Evolutionary conservation across 805 yeast genomes (phyloP).

Genomic region (Nakazawaea wickerhamii): DNA sequence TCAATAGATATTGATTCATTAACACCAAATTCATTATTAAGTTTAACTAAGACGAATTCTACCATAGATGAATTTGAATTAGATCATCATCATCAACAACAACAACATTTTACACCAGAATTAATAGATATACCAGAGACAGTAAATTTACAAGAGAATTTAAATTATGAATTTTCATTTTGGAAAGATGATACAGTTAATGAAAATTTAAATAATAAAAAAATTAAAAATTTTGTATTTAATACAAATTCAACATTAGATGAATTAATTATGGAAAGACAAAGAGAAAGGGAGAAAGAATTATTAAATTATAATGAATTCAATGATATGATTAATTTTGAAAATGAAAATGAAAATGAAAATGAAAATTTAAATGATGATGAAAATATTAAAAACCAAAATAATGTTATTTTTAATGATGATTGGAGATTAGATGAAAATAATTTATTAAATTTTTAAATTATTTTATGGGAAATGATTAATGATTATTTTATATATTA

Average conservation of each 20-base stretch:
- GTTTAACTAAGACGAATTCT: conserved; percentile 18
- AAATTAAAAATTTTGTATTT: conserved; percentile 8
- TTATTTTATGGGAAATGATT: too few species aligned
- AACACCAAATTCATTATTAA: conserved; percentile 16
- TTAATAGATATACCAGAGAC: conserved; percentile 12
- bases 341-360: not conserved
- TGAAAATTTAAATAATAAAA: not conserved
- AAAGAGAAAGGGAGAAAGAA: conserved; percentile 14
- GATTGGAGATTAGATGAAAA: conserved; percentile 14
- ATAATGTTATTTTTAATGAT: conserved; percentile 11
- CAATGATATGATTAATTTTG: conserved; percentile 14
- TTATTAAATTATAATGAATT: conserved; percentile 14
- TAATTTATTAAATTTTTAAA: conserved; percentile 11
- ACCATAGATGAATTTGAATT: conserved; percentile 16
- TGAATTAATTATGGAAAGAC: conserved; percentile 13
- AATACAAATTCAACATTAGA: conserved; percentile 12
- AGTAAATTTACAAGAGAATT: not conserved
- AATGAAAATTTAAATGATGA: not conserved
- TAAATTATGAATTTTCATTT: conserved; percentile 9
- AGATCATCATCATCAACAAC: conserved; percentile 1
- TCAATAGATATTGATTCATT: conserved; percentile 14
- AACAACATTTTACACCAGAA: conserved; percentile 9
- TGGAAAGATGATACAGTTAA: conserved; percentile 6
- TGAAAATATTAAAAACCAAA: not conserved
- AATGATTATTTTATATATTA: not conserved